Evolutionary conservation across 169 alveolate genomes (phyloP).

Genomic region (Plasmodium inui): DNA sequence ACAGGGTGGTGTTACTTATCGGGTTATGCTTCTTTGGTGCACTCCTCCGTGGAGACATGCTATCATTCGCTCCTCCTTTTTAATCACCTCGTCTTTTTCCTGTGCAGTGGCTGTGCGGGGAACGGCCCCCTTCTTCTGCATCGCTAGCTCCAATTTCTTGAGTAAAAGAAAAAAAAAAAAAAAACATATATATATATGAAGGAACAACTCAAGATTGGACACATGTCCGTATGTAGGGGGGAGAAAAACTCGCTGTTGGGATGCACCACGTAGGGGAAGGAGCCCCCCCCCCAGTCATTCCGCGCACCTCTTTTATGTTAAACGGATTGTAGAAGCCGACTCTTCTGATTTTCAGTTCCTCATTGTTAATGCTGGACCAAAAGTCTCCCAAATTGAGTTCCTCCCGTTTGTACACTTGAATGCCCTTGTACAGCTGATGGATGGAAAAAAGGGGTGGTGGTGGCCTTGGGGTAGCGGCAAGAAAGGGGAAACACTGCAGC

Average conservation of each 20-base stretch:
- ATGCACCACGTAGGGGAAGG: background rate
- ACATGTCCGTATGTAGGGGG: background rate
- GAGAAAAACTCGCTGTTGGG: background rate
- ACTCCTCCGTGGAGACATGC: background rate
- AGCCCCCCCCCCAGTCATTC: background rate
- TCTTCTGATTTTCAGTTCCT: conserved; percentile 10
- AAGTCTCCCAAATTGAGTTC: conserved; percentile 36
- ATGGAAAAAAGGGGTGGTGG: background rate
- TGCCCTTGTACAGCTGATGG: conserved; percentile 37
- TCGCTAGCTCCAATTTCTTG: conserved; percentile 13
- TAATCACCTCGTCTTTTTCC: conserved; percentile 20
- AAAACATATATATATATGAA: no score
- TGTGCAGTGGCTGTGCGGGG: background rate
- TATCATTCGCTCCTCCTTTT: background rate
- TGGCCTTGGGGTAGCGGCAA: background rate
- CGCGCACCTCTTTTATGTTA: conserved; percentile 43
- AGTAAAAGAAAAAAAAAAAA: background rate
- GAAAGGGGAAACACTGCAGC: background rate
- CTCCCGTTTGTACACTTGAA: conserved; percentile 56
- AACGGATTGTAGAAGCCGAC: conserved; percentile 41
- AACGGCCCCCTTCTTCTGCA: background rate
- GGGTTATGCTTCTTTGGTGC: no score
- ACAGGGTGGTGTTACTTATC: background rate
- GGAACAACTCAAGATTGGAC: background rate
- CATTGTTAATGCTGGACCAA: conserved; percentile 33